Percentiles rank a stretch among this genome's conserved stretches.
Conservation (phyloP, 2,329 filamentous ascomycete species). For the Chaetomium sp. region DNA sequence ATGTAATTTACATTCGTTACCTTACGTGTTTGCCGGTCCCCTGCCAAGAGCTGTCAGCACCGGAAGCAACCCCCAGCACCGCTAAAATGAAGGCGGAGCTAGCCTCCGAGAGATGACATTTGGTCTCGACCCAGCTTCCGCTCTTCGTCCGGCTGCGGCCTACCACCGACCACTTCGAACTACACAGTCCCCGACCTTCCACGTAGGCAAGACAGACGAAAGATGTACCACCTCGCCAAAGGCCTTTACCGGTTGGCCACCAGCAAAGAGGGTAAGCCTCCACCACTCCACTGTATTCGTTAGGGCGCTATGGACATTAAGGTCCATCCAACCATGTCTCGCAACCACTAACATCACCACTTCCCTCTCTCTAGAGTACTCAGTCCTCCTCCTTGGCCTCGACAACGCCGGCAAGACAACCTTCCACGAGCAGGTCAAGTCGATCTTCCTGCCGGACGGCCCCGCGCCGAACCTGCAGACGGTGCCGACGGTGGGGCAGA, state of each 20-base stretch:
- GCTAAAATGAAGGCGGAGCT: not conserved
- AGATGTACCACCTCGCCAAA: conserved; percentile 72
- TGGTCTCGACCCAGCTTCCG: not conserved
- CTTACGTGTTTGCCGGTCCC: not conserved
- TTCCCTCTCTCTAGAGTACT: conserved; percentile 71
- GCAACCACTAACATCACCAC: conserved; percentile 7
- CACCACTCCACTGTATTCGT: not conserved
- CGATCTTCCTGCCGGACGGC: conserved; percentile 70
- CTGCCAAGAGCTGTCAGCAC: not conserved
- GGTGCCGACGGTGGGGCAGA: conserved; percentile 95
- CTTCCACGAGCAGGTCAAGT: conserved; percentile 94
- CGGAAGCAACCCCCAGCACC: not conserved
- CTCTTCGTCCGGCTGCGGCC: not conserved
- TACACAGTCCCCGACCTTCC: not conserved
- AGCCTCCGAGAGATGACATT: not conserved
- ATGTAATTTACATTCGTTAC: not conserved
- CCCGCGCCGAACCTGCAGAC: conserved; percentile 74
- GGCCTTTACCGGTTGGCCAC: conserved; percentile 93
- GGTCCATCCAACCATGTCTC: not conserved
- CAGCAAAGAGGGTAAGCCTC: conserved; percentile 79
- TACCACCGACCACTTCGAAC: not conserved
- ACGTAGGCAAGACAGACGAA: conserved; percentile 29
- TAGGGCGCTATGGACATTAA: not conserved
- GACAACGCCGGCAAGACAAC: conserved; percentile 99
- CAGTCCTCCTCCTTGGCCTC: conserved; percentile 91